Evolutionary conservation across 1,139 yeast genomes (phyloP), one percentile per base, ranked within the genome.

Genomic region (Pichia sp.): DNA sequence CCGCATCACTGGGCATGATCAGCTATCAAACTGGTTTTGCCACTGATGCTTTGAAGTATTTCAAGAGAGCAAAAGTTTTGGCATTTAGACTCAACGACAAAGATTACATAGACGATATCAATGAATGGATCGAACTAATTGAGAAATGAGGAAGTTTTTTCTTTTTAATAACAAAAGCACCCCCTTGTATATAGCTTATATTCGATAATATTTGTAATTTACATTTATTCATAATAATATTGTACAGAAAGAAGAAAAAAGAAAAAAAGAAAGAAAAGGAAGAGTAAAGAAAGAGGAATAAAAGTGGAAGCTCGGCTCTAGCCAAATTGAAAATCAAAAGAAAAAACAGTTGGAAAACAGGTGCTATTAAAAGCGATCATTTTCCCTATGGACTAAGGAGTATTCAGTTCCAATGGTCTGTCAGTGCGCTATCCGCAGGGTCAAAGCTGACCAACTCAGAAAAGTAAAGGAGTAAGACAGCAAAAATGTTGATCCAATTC

Each of bases 401-500:
- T 40, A n/a, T 5, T 42, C 29, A 30, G 9, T 29, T 49, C 70
- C 71, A 68, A 54, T 66, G 69, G 53, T 65, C 67, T 20, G 70
- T 63, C 43, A 67, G 60, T 24, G 68, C 63, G 55, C 64, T 66
- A 52, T 68, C 71, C 50, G 66, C 69, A 3, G 68, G 67, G 50
- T 67, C 65, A 51, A 63, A 66, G 50, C 67, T 64, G 9, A 63
- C 54, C 46, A 92, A 75, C 71, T 92, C 98, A 54, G 87, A 76
- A 43, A 87, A 84, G 70, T 93, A 93, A 49, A 93, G 74, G n/a
- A 83, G 73, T 56, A 93, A 74, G 12, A 96, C 87, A 53, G 86
- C 80, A 61, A 84, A 84, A 77, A 92, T 88, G 67, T 92, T 92
- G 56, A 88, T 79, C 98, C 98, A 92, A 63, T 92, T 90, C 98